A percentile compares a stretch with the other conserved stretches of the same genome.
Evolutionary conservation across 768 basidiomycete genomes (phyloP).

Genomic region (Tulasnella sp.): DNA sequence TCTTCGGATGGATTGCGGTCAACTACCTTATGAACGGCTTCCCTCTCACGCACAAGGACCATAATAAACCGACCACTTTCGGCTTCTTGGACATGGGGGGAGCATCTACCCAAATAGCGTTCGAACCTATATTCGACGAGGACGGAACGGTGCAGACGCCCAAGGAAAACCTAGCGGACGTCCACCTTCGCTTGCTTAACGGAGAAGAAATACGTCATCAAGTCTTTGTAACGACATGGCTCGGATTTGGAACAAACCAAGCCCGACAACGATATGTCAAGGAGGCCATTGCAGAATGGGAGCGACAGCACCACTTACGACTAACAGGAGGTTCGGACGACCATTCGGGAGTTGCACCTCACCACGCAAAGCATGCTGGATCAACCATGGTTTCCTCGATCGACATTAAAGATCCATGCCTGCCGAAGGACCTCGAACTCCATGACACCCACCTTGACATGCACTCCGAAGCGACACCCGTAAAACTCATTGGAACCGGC

Average conservation of each 20-base stretch:
- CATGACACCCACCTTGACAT: constrained; percentile 44
- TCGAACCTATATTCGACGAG: constrained; percentile 69
- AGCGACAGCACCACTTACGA: constrained; percentile 39
- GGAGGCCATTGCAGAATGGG: constrained; percentile 56
- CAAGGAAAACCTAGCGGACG: constrained; percentile 66
- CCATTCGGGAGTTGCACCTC: constrained; percentile 20
- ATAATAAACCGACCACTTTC: constrained; percentile 70
- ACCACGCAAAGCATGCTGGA: constrained; percentile 25
- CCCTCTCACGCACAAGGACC: constrained; percentile 38
- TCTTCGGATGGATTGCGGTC: constrained; percentile 98
- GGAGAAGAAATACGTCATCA: constrained; percentile 86
- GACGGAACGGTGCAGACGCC: constrained; percentile 41
- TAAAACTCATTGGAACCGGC: constrained; percentile 71
- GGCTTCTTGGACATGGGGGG: constrained; percentile 99
- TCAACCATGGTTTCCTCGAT: constrained; percentile 10
- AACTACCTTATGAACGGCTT: constrained; percentile 99
- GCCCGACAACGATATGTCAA: constrained; percentile 92
- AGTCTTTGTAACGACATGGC: constrained; percentile 97
- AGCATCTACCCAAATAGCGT: constrained; percentile 97
- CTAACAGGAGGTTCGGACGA: not conserved
- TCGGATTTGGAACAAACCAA: constrained; percentile 97
- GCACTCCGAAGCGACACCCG: constrained; percentile 49
- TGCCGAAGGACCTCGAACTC: constrained; percentile 70
- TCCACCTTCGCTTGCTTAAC: constrained; percentile 72
- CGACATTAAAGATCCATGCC: constrained; percentile 79